A percentile compares a stretch with the other conserved stretches of the same genome.
Evolutionary conservation across 2,329 filamentous ascomycete genomes (phyloP).

Genomic region (Thelonectria olida): DNA sequence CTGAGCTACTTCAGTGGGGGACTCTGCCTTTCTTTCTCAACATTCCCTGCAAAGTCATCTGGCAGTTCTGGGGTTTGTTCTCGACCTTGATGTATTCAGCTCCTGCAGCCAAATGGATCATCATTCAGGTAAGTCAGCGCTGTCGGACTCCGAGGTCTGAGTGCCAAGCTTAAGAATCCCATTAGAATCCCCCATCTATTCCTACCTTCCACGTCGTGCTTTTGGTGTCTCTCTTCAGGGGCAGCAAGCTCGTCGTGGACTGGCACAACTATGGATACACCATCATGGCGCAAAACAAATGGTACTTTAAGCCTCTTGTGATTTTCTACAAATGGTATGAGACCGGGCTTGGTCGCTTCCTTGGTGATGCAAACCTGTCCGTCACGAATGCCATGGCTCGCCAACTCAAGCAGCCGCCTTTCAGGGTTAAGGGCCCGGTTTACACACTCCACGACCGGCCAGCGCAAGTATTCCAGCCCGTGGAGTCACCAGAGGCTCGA

Average conservation of each 20-base stretch:
- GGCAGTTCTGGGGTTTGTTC: constrained; percentile 80
- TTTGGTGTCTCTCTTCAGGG: constrained; percentile 77
- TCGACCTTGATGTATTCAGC: constrained; percentile 77
- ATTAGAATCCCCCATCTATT: constrained; percentile 91
- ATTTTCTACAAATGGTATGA: constrained; percentile 82
- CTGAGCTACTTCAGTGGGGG: constrained; percentile 71
- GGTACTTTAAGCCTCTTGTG: constrained; percentile 76
- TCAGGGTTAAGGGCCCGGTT: constrained; percentile 71
- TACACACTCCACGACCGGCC: constrained; percentile 87
- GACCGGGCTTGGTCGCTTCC: constrained; percentile 71
- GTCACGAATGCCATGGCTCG: constrained; percentile 90
- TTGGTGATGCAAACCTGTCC: constrained; percentile 78
- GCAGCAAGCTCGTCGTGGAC: constrained; percentile 87
- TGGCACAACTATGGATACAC: constrained; percentile 99
- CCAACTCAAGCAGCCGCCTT: constrained; percentile 71
- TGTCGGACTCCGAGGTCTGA: background rate
- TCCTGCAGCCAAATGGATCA: constrained; percentile 81
- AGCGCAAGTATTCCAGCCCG: constrained; percentile 81
- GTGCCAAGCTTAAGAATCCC: constrained; percentile 1
- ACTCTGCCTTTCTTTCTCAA: constrained; percentile 80
- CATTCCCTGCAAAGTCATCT: constrained; percentile 85
- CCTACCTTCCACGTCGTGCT: constrained; percentile 84
- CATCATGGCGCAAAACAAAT: constrained; percentile 75
- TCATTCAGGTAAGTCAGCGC: constrained; percentile 77
- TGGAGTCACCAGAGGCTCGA: constrained; percentile 56